phyloP scores from a whole-genome alignment of 2,329 filamentous ascomycete species.

The Cladosporium velox region DNA sequence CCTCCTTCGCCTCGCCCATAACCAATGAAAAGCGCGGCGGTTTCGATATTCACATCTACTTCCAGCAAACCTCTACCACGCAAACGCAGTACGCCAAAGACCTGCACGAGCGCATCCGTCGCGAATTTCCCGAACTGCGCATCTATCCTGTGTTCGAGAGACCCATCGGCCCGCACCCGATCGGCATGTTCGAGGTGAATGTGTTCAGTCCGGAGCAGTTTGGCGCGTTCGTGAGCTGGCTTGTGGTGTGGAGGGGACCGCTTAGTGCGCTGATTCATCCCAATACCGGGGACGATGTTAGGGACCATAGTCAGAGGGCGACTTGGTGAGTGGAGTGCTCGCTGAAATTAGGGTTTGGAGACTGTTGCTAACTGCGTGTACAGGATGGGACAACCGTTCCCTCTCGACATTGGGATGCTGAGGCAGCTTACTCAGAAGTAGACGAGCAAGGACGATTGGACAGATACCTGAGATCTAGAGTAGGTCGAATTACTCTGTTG shows the following conservation, averaged over 20 bases:
- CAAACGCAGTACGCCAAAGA: conserved; percentile 69
- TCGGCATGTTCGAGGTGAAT: conserved; percentile 93
- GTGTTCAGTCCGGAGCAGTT: conserved; percentile 82
- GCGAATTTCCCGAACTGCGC: conserved; percentile 83
- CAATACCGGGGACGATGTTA: conserved; percentile 67
- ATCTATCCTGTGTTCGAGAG: conserved; percentile 77
- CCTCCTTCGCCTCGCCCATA: conserved; percentile 67
- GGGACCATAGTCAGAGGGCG: conserved; percentile 55
- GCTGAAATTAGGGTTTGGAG: neutral
- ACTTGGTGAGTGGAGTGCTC: conserved; percentile 51
- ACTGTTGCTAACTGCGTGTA: neutral
- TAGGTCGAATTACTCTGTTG: neutral
- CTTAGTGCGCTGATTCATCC: conserved; percentile 80
- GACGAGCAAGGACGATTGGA: neutral
- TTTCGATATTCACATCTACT: conserved; percentile 89
- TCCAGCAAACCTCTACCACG: conserved; percentile 61
- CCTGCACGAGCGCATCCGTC: conserved; percentile 74
- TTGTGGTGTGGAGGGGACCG: conserved; percentile 78
- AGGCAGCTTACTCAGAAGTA: conserved; percentile 35
- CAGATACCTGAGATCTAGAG: neutral
- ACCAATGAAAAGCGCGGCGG: conserved; percentile 67
- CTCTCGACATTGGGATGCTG: conserved; percentile 60
- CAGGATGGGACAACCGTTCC: conserved; percentile 64
- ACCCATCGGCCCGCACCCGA: conserved; percentile 78
- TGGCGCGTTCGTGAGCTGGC: conserved; percentile 83